phyloP scores from a whole-genome alignment of 768 basidiomycete species.

The Chlorophyllum brunneum region DNA sequence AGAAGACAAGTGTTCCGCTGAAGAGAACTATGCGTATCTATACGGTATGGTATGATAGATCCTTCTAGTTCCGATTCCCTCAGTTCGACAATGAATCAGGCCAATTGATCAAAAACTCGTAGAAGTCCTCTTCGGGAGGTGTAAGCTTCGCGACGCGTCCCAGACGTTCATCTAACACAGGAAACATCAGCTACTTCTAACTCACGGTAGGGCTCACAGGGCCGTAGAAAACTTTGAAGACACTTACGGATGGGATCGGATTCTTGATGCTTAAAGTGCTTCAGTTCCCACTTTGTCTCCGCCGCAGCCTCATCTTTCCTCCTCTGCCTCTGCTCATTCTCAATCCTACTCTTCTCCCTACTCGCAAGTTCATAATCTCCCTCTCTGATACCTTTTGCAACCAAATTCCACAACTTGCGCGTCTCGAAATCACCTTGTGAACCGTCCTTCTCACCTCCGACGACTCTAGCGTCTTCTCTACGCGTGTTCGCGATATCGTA shows the following conservation, averaged over 20 bases:
- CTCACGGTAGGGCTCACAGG: not conserved
- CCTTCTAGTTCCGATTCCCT: not conserved
- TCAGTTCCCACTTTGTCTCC: constrained; percentile 70
- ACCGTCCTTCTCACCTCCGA: constrained; percentile 48
- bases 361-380: constrained; percentile 93
- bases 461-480: constrained; percentile 64
- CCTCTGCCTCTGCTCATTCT: constrained; percentile 93
- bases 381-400: constrained; percentile 86
- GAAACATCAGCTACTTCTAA: constrained; percentile 2
- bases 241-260: constrained; percentile 73
- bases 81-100: constrained; percentile 21
- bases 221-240: not conserved
- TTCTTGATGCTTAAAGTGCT: constrained; percentile 71
- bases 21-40: not conserved
- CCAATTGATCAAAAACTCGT: constrained; percentile 66
- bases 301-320: constrained; percentile 76
- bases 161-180: constrained; percentile 57
- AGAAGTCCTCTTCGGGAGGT: constrained; percentile 74
- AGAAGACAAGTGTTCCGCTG: not conserved
- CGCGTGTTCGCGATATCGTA: constrained; percentile 73
- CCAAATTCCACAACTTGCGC: constrained; percentile 76
- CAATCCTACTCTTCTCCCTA: constrained; percentile 84
- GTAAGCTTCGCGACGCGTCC: constrained; percentile 55
- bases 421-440: constrained; percentile 84
- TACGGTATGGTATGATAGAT: not conserved